Base-by-base conservation (phyloP, 1,284 basidiomycete genomes). In the Ceratobasidium theobromae region DNA sequence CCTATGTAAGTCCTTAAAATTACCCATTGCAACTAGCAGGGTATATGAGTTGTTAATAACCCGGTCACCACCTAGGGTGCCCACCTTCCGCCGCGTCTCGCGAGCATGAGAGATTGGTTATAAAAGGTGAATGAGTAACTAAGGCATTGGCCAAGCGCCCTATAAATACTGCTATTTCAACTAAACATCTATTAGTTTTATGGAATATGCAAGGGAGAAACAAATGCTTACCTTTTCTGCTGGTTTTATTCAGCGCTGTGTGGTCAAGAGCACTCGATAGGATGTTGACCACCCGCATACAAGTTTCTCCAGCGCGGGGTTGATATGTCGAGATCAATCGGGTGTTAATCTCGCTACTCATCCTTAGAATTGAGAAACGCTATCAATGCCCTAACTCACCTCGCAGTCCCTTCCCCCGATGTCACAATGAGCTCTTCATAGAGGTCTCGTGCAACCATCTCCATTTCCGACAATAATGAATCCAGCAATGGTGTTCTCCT, bases 401-500 rank as follows among this genome's bases (percentile, higher is more conserved):
- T 70, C 38, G 77, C 74, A 69, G 76, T 73, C 43, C 72, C 72
- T 60, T 77, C 73, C 30, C 75, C 76, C 4, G 77, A 76, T n/a
- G 75, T 74, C 46, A 79, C 78, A 27, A 76, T 77, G 0, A 89
- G 74, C 72, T 91, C 88, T 33, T 80, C 76, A 67, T 84, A 82
- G 43, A 91, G 76, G 11, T 77, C 75, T 57, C 76, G 72, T 12
- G 85, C 83, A 70, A 82, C 82, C 46, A 75, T 77, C 69, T 91
- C 89, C 12, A 89, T 74, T 1, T 76, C 78, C 4, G 74, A 75
- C 65, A 91, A 71, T n/a, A 87, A 79, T 21, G 79, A 77, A 65
- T 88, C 80, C 35, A 91, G 73, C 33, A 82, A 73, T 0, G 83
- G 77, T 11, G 86, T 86, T 46, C 87, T 82, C 16, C 85, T 84